Evolutionary conservation across 768 basidiomycete genomes (phyloP), one percentile per base, ranked within the genome.

Genomic region (Cystobasidium ongulense): DNA sequence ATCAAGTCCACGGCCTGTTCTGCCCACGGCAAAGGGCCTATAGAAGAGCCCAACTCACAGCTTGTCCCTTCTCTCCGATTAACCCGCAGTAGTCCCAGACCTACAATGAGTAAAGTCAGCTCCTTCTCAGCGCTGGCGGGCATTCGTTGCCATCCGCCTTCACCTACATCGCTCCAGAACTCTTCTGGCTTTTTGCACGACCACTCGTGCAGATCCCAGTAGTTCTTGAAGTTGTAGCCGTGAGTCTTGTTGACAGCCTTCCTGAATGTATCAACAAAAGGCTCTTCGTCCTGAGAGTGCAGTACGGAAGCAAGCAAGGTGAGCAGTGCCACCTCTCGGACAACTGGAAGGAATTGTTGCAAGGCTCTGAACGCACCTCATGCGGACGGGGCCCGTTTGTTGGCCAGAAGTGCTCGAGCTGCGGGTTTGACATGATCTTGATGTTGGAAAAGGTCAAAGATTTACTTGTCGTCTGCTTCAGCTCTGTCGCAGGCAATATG

Each of bases 101-200:
- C 57, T 59, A 5, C 33, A 59, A 15, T 5, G 27, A 29, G 13
- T 46, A n/a, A 13, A 46, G 43, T 46, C 43, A 46, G n/a, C n/a
- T 46, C 43, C n/a, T n/a, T n/a, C n/a, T n/a, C n/a, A n/a, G n/a
- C n/a, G n/a, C n/a, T n/a, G 15, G 46, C 46, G 21, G 3, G 46
- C 46, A 50, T 4, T 50, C 21, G 18, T 21, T 11, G 8, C 46
- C n/a, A 21, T 50, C 21, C 15, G 46, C 8, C 3, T 7, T 50
- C 21, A 59, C 57, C 33, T 35, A 59, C 57, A 27, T 65, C 63
- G 63, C 63, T 65, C 63, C 63, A 65, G 33, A 65, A 65, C 63
- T 65, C 63, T 10, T 65, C 63, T 5, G 63, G 38, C 31, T 65
- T 65, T 29, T 65, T 15, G 39, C 46, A 41, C 10, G 39, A 65